Percentiles rank a stretch among this genome's conserved stretches.
phyloP scores from a whole-genome alignment of 2,329 filamentous ascomycete genomes.

The Capronia coronata region DNA sequence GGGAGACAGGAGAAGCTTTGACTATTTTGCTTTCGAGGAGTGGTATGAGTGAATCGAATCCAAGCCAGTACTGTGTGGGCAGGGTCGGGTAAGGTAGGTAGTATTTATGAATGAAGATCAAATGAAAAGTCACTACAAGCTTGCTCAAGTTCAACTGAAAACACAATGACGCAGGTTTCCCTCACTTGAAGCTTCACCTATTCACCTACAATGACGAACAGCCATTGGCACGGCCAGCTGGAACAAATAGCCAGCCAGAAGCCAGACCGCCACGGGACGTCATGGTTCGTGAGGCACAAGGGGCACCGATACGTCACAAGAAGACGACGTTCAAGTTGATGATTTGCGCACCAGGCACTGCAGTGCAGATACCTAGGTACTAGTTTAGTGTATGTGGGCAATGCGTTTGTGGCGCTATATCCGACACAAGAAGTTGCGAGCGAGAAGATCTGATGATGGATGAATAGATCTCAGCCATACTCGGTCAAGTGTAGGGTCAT shows the following conservation, averaged over 20 bases:
- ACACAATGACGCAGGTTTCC: not conserved
- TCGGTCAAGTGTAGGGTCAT: no score
- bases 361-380: no score
- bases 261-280: conserved; percentile 1
- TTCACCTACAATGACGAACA: not conserved
- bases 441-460: no score
- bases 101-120: not conserved
- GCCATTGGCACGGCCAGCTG: not conserved
- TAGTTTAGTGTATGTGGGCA: no score
- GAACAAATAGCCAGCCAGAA: not conserved
- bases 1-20: not conserved
- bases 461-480: no score
- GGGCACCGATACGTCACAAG: not conserved
- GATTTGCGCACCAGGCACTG: no score
- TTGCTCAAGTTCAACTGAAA: not conserved
- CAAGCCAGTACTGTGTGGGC: no score
- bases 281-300: not conserved
- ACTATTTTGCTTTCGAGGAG: no score
- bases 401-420: not conserved
- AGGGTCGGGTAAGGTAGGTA: not conserved
- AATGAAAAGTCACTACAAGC: not conserved
- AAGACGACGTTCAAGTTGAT: no score
- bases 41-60: no score
- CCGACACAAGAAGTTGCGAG: not conserved
- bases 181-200: not conserved